Base-by-base conservation (phyloP, 345 rosid genomes). In the Pistacia vera region DNA sequence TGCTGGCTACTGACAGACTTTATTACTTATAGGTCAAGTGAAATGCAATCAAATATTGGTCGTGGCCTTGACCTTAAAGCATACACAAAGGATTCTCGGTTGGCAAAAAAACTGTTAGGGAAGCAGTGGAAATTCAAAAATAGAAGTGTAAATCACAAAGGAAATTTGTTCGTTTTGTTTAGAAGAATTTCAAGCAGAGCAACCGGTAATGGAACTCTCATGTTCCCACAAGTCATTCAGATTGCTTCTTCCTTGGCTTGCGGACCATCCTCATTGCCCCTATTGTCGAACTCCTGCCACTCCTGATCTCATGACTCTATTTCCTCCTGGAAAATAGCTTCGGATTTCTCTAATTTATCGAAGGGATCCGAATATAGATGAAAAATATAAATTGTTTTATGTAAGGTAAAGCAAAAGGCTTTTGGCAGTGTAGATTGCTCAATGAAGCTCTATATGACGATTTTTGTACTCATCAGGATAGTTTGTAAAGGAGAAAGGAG, bases 221-320 rank as follows among this genome's bases (percentile, higher is more conserved):
- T 82, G 79, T 58, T 75, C 77, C 46, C 84, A 78, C 55, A 66
- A 52, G 70, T 82, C 85, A 82, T 52, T 59, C 68, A 18, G 46
- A 75, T 41, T 82, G 85, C 57, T 75, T 66, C 77, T 78, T 28
- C 81, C 81, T 4, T 71, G 84, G 79, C 75, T 78, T 16, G 73
- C 20, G 8, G n/a, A 61, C 38, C 75, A 75, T 67, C 56, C 77
- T 4, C 76, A 75, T 36, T 82, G 85, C 74, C 81, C 81, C 0
- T 71, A 65, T 44, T 78, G 80, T 5, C 68, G 82, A 44, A 13
- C 41, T 4, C 69, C 66, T 3, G 57, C 64, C 71, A 28, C 0
- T 56, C 63, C 48, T 56, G 20, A 54, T 38, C 2, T 30, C 33
- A 56, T 46, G 46, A 48, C 8, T 51, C 68, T 33, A 35, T 35